phyloP scores from a whole-genome alignment of 2,329 filamentous ascomycete genomes.

The Aureobasidium uvarum region DNA sequence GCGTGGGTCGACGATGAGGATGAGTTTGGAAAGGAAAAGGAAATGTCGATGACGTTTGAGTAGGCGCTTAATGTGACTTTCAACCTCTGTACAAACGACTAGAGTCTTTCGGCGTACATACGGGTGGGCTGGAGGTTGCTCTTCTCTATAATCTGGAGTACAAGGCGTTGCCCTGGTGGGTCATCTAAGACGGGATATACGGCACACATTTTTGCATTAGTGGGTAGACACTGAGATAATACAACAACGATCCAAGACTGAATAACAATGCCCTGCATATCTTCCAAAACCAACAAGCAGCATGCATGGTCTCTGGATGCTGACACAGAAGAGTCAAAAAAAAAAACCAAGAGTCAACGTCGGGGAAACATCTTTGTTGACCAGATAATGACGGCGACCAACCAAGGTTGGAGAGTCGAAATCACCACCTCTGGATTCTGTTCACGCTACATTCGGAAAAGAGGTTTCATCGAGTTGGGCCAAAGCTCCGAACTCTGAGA shows the following conservation, averaged over 20 bases:
- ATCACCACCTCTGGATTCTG: not conserved
- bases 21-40: conserved; percentile 48
- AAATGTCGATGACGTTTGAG: conserved; percentile 52
- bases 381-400: not conserved
- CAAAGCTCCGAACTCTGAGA: not conserved
- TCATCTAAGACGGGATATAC: conserved; percentile 6
- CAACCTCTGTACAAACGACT: not conserved
- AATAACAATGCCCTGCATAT: not conserved
- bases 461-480: not conserved
- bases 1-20: conserved; percentile 51
- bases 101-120: not conserved
- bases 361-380: not conserved
- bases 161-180: not conserved
- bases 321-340: not conserved
- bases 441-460: not conserved
- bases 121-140: not conserved
- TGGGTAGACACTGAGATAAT: conserved; percentile 8
- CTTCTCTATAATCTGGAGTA: not conserved
- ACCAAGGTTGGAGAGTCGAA: not conserved
- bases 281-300: not conserved
- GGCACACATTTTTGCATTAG: not conserved
- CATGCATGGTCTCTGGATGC: not conserved
- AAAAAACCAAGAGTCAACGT: not conserved
- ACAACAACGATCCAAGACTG: not conserved
- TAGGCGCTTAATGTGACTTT: conserved; percentile 28